Percentiles rank a stretch among this genome's conserved stretches.
phyloP scores from a whole-genome alignment of 2,329 filamentous ascomycete species.

The Sporothrix inflata region DNA sequence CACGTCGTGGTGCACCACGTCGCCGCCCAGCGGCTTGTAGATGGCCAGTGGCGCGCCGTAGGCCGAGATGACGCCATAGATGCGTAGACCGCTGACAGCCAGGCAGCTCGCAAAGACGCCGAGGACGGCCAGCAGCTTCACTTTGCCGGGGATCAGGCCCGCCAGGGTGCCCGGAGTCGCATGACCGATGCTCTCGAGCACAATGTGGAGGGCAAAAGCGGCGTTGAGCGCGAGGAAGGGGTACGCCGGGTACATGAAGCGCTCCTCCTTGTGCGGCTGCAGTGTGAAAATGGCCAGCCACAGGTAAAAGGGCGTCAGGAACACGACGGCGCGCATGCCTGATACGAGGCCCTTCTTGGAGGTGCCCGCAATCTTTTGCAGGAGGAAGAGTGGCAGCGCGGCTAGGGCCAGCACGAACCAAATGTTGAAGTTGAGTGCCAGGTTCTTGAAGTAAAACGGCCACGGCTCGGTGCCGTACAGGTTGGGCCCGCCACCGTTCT shows the following conservation, averaged over 20 bases:
- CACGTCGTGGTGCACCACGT: constrained; percentile 35
- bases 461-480: constrained; percentile 96
- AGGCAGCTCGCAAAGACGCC: constrained; percentile 28
- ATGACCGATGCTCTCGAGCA: constrained; percentile 75
- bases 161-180: constrained; percentile 67
- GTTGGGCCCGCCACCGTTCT: constrained; percentile 79
- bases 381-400: constrained; percentile 72
- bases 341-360: constrained; percentile 68
- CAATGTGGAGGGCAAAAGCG: constrained; percentile 78
- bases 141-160: constrained; percentile 70
- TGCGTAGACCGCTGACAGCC: constrained; percentile 67
- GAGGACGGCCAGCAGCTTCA: constrained; percentile 70
- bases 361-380: constrained; percentile 69
- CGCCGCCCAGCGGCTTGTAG: constrained; percentile 68
- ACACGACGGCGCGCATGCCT: constrained; percentile 74
- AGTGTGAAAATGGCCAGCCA: constrained; percentile 91
- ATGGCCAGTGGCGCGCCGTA: constrained; percentile 80
- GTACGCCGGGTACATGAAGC: constrained; percentile 98
- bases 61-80: constrained; percentile 74
- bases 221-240: constrained; percentile 89
- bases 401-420: constrained; percentile 84
- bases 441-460: constrained; percentile 93
- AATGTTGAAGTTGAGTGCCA: constrained; percentile 91
- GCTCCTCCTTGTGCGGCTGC: constrained; percentile 96
- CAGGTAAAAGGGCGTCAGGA: constrained; percentile 86